Evolutionary conservation across 1,284 basidiomycete genomes (phyloP).

Genomic region (Boletus smithii): DNA sequence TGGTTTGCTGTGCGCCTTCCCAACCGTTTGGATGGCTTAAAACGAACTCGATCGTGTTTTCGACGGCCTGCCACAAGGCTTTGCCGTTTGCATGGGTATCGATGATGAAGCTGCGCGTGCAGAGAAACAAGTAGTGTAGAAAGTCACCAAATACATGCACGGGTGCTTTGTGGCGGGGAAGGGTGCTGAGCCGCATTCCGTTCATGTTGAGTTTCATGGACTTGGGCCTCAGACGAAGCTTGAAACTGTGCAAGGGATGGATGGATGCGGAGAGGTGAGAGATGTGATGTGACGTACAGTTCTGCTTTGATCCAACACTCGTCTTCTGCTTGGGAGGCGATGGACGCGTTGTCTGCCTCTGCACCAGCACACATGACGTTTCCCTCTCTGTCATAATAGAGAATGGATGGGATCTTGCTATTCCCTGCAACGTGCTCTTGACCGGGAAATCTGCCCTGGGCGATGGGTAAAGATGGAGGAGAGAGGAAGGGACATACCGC

Average conservation of each 20-base stretch:
- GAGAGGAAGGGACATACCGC: conserved; percentile 40
- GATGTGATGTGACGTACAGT: conserved; percentile 45
- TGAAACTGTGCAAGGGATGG: conserved; percentile 50
- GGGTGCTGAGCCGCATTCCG: conserved; percentile 65
- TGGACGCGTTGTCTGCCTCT: conserved; percentile 62
- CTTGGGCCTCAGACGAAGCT: conserved; percentile 69
- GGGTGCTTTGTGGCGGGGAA: conserved; percentile 62
- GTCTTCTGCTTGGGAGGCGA: conserved; percentile 63
- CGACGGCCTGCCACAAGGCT: conserved; percentile 61
- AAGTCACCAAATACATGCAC: conserved; percentile 77
- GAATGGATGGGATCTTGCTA: conserved; percentile 72
- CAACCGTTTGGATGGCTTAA: conserved; percentile 77
- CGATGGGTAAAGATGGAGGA: conserved; percentile 9
- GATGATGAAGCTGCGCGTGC: conserved; percentile 67
- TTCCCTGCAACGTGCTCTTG: conserved; percentile 82
- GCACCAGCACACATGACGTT: conserved; percentile 68
- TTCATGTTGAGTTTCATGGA: conserved; percentile 77
- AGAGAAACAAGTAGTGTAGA: conserved; percentile 66
- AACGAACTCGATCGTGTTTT: conserved; percentile 61
- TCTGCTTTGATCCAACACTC: conserved; percentile 71
- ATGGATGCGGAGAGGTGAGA: not conserved
- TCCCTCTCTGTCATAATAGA: conserved; percentile 66
- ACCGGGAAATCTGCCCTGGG: conserved; percentile 59
- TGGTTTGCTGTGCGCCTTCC: conserved; percentile 76
- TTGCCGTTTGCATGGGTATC: conserved; percentile 71